Conservation (phyloP, 208 protist species). For the Porcisia deanei region DNA sequence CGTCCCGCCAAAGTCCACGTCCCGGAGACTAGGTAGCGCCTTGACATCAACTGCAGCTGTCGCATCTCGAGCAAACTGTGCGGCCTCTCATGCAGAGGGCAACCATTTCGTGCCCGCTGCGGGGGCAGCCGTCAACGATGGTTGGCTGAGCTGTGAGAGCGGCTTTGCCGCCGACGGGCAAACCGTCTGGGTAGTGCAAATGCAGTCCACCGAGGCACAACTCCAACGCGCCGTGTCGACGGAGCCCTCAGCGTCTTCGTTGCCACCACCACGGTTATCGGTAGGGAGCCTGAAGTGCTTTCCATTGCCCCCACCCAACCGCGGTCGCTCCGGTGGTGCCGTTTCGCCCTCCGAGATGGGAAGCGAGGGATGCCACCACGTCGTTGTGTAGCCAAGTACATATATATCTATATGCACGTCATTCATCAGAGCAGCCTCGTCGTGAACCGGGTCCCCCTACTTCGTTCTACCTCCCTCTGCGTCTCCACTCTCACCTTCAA, state of each 20-base stretch:
- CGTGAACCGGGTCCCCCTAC: background rate
- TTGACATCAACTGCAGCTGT: constrained; percentile 3
- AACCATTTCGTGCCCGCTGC: background rate
- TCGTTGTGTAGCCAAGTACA: constrained; percentile 7
- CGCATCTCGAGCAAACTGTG: background rate
- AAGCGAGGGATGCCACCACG: constrained; percentile 4
- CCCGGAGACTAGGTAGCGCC: background rate
- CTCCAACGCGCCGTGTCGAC: background rate
- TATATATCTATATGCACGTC: background rate
- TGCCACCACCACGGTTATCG: constrained; percentile 2
- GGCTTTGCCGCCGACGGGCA: constrained; percentile 22
- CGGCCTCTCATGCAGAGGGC: background rate
- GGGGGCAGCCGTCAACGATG: constrained; percentile 6
- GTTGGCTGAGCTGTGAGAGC: constrained; percentile 10
- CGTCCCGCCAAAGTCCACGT: background rate
- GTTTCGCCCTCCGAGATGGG: background rate
- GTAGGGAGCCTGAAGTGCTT: constrained; percentile 19
- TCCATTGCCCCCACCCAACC: background rate
- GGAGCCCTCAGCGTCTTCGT: background rate
- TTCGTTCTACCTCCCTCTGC: background rate
- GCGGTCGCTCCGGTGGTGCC: background rate
- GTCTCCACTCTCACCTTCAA: background rate
- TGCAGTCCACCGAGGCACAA: constrained; percentile 23
- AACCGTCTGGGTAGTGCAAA: constrained; percentile 29
- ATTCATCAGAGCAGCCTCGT: background rate